Base-by-base conservation (phyloP, 2,329 filamentous ascomycete genomes). In the Ceratocystis variospora region DNA sequence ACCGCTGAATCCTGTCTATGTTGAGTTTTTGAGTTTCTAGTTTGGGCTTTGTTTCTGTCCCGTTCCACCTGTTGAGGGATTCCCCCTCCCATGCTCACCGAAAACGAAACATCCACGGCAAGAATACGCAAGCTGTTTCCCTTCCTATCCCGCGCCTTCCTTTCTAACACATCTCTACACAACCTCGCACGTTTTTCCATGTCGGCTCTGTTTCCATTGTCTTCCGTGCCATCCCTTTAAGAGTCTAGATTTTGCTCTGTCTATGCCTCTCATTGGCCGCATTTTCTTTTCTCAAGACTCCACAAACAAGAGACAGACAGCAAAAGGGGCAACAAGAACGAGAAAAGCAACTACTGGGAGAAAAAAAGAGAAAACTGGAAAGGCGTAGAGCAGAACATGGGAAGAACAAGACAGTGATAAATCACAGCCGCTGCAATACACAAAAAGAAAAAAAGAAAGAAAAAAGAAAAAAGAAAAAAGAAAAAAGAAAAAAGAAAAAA, bases 21-120 rank as follows among this genome's bases (percentile, higher is more conserved):
- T 53, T 22, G 19, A 12, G 6, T n/a, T 48, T 53, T 15, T 53
- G 48, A 59, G 55, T 33, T 59, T 33, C 17, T 28, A 33, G 55
- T 59, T 59, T 59, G 19, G 55, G 12, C n/a, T 59, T 59, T 59
- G 55, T 59, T 59, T 59, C 55, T 37, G 55, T n/a, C 55, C 12
- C 22, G 17, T 59, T 33, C 55, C 55, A 59, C 25, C 15, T 59
- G 8, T 12, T 33, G n/a, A 28, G 55, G 15, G 25, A 59, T 31
- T 33, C 31, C 37, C 37, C 12, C 28, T 37, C 12, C n/a, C 25
- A 12, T 31, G 8, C 17, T 37, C 55, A 10, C 31, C 5, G 48
- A 53, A 10, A 22, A 25, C 22, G 48, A 53, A 12, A 41, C 37
- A 41, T 41, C 37, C 37, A 10, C 37, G 3, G 37, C 37, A 41